A percentile compares a stretch with the other conserved stretches of the same genome.
Conservation (phyloP, 2,329 filamentous ascomycete genomes). For the Scolecobasidium constrictum region DNA sequence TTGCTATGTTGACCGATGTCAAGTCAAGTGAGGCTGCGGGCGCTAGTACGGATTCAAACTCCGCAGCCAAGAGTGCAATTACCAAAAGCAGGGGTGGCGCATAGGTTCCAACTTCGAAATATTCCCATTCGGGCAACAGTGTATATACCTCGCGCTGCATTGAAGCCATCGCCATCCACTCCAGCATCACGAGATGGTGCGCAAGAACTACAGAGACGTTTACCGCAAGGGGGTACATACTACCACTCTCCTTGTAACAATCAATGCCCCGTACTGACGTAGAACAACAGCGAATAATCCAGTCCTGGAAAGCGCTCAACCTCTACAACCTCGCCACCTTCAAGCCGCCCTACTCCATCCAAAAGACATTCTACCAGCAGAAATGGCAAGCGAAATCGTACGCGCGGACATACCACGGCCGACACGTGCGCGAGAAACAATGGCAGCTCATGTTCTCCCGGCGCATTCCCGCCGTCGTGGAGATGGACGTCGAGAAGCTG, state of each 20-base stretch:
- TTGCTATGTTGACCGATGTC: too few relatives aligned
- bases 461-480: constrained; percentile 68
- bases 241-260: not conserved
- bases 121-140: too few relatives aligned
- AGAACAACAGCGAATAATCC: constrained; percentile 65
- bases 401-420: constrained; percentile 83
- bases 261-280: not conserved
- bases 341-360: constrained; percentile 26
- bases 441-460: constrained; percentile 90
- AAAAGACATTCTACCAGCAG: constrained; percentile 89
- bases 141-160: too few relatives aligned
- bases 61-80: too few relatives aligned
- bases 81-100: too few relatives aligned
- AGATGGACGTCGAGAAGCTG: constrained; percentile 73
- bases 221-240: not conserved
- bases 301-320: constrained; percentile 97
- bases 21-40: too few relatives aligned
- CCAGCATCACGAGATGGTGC: not conserved
- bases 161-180: too few relatives aligned
- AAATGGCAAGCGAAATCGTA: constrained; percentile 89
- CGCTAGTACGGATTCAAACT: too few relatives aligned
- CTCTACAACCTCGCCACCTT: constrained; percentile 72
- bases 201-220: not conserved
- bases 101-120: too few relatives aligned
- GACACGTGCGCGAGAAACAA: constrained; percentile 83